These are phyloP conservation scores for Peltaster fructicola DNA, from an alignment of 2,329 filamentous ascomycete genomes.

Conservation along the genomic window DNA sequence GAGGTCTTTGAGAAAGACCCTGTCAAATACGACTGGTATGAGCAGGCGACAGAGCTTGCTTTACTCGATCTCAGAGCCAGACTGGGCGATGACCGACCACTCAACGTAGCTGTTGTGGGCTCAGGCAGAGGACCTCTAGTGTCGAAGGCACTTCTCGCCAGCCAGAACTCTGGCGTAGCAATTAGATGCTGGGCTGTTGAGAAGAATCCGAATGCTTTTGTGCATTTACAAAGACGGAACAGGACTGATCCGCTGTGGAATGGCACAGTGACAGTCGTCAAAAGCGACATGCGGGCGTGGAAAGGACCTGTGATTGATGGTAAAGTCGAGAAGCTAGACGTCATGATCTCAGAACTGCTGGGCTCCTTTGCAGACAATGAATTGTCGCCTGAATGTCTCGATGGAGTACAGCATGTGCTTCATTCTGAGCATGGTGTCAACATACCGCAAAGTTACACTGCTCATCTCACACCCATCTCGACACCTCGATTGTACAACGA, in stretches of 20 bases:
- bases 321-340: slow-evolving; percentile 57
- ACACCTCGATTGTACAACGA: slow-evolving; percentile 75
- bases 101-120: slow-evolving; percentile 82
- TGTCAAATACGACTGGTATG: slow-evolving; percentile 94
- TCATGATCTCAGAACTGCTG: slow-evolving; percentile 81
- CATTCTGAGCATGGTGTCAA: slow-evolving; percentile 67
- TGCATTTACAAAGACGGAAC: slow-evolving; percentile 79
- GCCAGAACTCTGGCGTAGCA: slow-evolving; percentile 53
- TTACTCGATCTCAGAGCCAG: slow-evolving; percentile 68
- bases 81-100: slow-evolving; percentile 52
- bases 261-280: slow-evolving; percentile 66
- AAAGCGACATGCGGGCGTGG: slow-evolving; percentile 96
- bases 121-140: slow-evolving; percentile 87
- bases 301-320: slow-evolving; percentile 50
- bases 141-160: slow-evolving; percentile 68
- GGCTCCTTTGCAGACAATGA: slow-evolving; percentile 97
- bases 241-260: slow-evolving; percentile 51
- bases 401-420: slow-evolving; percentile 88
- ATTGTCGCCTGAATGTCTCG: slow-evolving; percentile 86
- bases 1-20: slow-evolving; percentile 98
- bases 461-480: slow-evolving; percentile 80
- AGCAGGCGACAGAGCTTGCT: slow-evolving; percentile 64
- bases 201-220: slow-evolving; percentile 96
- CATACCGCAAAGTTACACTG: slow-evolving; percentile 84
- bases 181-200: slow-evolving; percentile 86